phyloP scores from a whole-genome alignment of 2,329 filamentous ascomycete genomes.

The Eutypa lata region DNA sequence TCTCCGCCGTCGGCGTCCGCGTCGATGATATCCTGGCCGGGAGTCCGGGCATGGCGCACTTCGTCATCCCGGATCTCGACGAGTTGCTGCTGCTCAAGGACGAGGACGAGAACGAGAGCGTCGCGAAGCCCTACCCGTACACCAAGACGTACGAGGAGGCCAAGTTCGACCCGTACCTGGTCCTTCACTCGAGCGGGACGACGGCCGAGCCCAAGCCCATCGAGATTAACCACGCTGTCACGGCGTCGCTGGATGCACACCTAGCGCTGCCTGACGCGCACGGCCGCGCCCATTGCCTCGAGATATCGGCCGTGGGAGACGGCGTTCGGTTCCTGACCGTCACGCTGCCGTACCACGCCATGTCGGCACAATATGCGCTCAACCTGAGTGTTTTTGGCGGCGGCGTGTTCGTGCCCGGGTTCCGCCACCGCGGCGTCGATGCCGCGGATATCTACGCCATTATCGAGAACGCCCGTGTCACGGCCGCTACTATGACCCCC shows the following conservation, averaged over 20 bases:
- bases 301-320: slow-evolving; percentile 5
- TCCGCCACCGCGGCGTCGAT: slow-evolving; percentile 12
- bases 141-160: slow-evolving; percentile 18
- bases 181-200: slow-evolving; percentile 19
- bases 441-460: slow-evolving; percentile 11
- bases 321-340: slow-evolving; percentile 12
- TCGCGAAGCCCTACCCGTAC: slow-evolving; percentile 15
- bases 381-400: slow-evolving; percentile 12
- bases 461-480: slow-evolving; percentile 7
- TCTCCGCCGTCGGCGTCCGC: slow-evolving; percentile 11
- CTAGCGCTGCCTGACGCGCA: slow-evolving; percentile 9
- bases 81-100: slow-evolving; percentile 3
- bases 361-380: slow-evolving; percentile 9
- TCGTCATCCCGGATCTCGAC: slow-evolving; percentile 13
- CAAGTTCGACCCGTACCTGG: slow-evolving; percentile 11
- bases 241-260: slow-evolving; percentile 6
- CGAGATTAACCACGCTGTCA: slow-evolving; percentile 4
- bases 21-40: slow-evolving; percentile 14
- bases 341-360: slow-evolving; percentile 15
- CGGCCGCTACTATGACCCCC: slow-evolving; percentile 12
- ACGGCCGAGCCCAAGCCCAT: slow-evolving; percentile 17
- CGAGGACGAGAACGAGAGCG: no score
- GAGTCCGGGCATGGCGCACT: slow-evolving; percentile 10
- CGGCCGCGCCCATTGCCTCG: slow-evolving; percentile 8
- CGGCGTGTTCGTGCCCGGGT: slow-evolving; percentile 13